These are phyloP conservation scores for Clonostachys sp. DNA, from an alignment of 2,329 filamentous ascomycete genomes.

Conservation along the genomic window DNA sequence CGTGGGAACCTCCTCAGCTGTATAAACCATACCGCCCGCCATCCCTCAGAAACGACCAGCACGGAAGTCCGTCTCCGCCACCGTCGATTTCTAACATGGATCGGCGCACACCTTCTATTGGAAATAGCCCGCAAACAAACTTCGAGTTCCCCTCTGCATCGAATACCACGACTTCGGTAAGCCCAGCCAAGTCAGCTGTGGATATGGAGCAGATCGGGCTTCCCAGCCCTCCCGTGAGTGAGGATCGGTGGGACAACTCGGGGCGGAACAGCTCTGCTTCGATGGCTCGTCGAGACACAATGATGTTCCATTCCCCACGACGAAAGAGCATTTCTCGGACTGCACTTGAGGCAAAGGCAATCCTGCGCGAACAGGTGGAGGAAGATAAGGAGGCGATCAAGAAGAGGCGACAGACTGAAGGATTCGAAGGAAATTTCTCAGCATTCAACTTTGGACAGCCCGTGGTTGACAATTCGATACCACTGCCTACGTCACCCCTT, in stretches of 20 bases:
- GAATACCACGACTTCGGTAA: too few species aligned
- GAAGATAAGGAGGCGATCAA: conserved; percentile 7
- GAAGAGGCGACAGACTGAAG: conserved; percentile 15
- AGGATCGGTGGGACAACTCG: conserved; percentile 15
- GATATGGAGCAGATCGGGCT: conserved; percentile 12
- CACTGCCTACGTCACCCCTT: conserved; percentile 1
- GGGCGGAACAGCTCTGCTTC: conserved; percentile 37
- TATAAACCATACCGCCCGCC: too few species aligned
- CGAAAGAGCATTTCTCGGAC: conserved; percentile 37
- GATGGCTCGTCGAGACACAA: conserved; percentile 42
- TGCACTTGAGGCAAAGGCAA: conserved; percentile 14
- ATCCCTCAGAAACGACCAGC: too few species aligned
- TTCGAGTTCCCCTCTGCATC: too few species aligned
- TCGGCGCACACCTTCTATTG: too few species aligned
- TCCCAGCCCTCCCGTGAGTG: conserved; percentile 30
- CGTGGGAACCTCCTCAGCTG: too few species aligned
- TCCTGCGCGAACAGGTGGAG: conserved; percentile 1
- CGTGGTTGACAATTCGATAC: neutral
- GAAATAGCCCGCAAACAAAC: too few species aligned
- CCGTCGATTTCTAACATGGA: too few species aligned
- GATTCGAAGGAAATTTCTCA: conserved; percentile 28
- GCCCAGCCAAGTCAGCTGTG: too few species aligned
- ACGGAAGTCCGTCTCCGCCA: too few species aligned
- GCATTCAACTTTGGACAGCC: conserved; percentile 30
- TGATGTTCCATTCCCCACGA: conserved; percentile 37